Evolutionary conservation across 495 filamentous ascomycete species (phyloP), one percentile per base, ranked within the genome.

Genomic region (Chaetomidium leptoderma): DNA sequence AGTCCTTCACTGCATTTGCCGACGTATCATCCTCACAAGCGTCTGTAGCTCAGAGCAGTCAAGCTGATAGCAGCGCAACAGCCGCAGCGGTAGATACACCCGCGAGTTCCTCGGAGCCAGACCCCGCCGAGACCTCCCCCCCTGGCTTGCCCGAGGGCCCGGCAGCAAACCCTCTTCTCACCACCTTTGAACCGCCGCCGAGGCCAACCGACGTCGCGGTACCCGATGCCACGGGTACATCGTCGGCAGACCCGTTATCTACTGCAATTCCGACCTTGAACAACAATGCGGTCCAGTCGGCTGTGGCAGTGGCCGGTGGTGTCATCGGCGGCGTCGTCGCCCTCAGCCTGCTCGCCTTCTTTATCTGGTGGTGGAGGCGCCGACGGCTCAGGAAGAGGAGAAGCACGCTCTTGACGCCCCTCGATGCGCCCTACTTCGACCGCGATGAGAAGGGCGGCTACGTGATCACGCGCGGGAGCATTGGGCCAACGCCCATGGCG

Each of bases 351-450:
- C 55, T 79, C 29, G 76, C 65, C 6, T 74, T 81, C 44, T 27
- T 79, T 2, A 55, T 81, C 29, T 83, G 74, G 75, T 69, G 73
- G 60, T 78, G 75, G 70, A 68, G 76, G 51, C 72, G 74, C 53
- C 72, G 70, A 19, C 58, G 62, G 33, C 45, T 69, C 43, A 65
- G 72, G 40, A 74, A 63, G 52, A 66, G 72, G 53, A 66, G 71
- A 61, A 72, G 70, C 57, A 76, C 74, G 0, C 63, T 81, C 8
- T 63, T 81, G 19, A 77, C 78, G 3, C 76, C 79, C 11, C 59
- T 79, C 2, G 70, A 70, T 8, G 65, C 57, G 9, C 58, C 61
- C 6, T 39, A 56, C 1, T 54, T 43, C 35, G 57, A 58, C 40
- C 57, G 59, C 13, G 50, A 62, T 36, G 74, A 79, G 53, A 76